phyloP scores from a whole-genome alignment of 2,329 filamentous ascomycete genomes.

The Chrysoporthe cubensis region DNA sequence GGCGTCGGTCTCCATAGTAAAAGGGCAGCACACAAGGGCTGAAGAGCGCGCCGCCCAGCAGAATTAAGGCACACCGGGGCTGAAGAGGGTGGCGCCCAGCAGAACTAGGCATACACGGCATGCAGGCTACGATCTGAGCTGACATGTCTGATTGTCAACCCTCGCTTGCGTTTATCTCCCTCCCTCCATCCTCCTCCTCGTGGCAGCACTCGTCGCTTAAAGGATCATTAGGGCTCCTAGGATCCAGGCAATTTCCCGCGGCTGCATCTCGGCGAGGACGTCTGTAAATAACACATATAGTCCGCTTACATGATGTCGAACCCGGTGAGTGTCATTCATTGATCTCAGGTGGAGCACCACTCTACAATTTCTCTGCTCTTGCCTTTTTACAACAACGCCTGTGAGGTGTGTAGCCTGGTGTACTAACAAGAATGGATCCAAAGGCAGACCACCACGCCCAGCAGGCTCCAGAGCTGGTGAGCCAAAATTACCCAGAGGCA shows the following conservation, averaged over 20 bases:
- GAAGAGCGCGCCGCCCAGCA: too few relatives aligned
- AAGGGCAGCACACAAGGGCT: background rate
- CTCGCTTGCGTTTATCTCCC: background rate
- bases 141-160: background rate
- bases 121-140: background rate
- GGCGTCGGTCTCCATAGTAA: background rate
- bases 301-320: conserved; percentile 5
- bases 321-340: conserved; percentile 3
- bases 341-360: background rate
- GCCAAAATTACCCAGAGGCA: conserved; percentile 23
- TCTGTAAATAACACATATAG: background rate
- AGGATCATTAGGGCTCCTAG: conserved; percentile 10
- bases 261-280: conserved; percentile 1
- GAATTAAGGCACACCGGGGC: background rate
- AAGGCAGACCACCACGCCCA: conserved; percentile 21
- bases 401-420: background rate
- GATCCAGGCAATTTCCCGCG: background rate
- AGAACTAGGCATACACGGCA: background rate
- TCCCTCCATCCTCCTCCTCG: background rate
- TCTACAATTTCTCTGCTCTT: background rate
- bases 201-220: background rate
- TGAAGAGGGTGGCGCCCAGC: too few relatives aligned
- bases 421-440: conserved; percentile 15
- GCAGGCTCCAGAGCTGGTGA: conserved; percentile 26
- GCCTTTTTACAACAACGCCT: background rate